Percentiles rank a stretch among this genome's conserved stretches.
Conservation (phyloP, 257 asterid species). For the Thymus mandschuricus region DNA sequence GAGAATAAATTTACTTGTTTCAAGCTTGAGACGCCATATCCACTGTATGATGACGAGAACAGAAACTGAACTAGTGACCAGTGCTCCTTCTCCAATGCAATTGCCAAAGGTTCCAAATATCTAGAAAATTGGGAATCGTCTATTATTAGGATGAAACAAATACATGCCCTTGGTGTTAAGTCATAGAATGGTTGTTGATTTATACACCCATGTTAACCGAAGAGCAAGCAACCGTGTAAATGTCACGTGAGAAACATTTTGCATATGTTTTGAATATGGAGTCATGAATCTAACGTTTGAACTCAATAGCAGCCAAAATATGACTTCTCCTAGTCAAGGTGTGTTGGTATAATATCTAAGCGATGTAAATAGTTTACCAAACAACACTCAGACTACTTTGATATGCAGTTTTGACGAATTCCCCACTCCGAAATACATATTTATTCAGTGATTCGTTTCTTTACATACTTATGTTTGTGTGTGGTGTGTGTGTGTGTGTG, state of each 20-base stretch:
- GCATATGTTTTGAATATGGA: conserved; percentile 6
- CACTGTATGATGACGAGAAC: conserved; percentile 88
- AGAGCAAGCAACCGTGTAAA: not conserved
- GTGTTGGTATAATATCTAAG: not conserved
- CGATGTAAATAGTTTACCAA: not conserved
- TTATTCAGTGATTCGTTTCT: too few species aligned
- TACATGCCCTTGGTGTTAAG: not conserved
- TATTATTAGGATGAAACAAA: conserved; percentile 33
- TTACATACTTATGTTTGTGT: too few species aligned
- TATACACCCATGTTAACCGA: not conserved
- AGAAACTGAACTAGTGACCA: conserved; percentile 97
- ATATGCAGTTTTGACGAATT: conserved; percentile 1
- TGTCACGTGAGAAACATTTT: not conserved
- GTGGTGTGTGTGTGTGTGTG: too few species aligned
- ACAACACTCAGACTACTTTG: not conserved
- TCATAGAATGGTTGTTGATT: not conserved
- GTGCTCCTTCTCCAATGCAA: conserved; percentile 85
- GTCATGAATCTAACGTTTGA: not conserved
- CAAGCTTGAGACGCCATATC: conserved; percentile 94
- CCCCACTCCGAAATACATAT: not conserved
- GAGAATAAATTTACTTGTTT: conserved; percentile 63
- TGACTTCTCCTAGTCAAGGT: not conserved
- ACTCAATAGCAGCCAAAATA: not conserved
- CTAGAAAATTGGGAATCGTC: conserved; percentile 48
- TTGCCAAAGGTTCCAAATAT: conserved; percentile 88